phyloP scores from a whole-genome alignment of 495 filamentous ascomycete genomes.

The Tuber indicum region DNA sequence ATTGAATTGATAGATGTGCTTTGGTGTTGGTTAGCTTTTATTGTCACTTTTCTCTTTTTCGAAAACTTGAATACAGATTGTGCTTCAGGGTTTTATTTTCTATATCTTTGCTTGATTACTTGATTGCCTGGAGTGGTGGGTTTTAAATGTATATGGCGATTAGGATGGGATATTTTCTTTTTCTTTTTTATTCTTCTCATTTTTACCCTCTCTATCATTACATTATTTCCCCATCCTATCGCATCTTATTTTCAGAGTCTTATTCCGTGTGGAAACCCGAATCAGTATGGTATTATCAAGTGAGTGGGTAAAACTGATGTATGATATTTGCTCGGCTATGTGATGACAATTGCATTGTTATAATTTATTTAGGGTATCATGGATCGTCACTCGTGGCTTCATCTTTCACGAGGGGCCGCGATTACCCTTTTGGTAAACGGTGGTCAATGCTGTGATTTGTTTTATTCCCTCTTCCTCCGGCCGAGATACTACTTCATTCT shows the following conservation, averaged over 20 bases:
- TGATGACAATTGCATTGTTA: too few relatives aligned
- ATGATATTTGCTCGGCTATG: background rate
- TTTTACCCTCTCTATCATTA: background rate
- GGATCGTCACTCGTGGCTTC: background rate
- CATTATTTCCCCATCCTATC: background rate
- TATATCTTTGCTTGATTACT: slow-evolving; percentile 7
- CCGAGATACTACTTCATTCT: too few relatives aligned
- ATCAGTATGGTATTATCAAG: background rate
- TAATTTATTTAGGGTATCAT: background rate
- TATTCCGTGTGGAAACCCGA: background rate
- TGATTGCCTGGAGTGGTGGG: slow-evolving; percentile 10
- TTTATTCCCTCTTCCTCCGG: too few relatives aligned
- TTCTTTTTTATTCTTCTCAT: background rate
- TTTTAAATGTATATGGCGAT: slow-evolving; percentile 20
- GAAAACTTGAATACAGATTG: background rate
- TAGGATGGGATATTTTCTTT: slow-evolving; percentile 1
- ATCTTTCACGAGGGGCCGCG: too few relatives aligned
- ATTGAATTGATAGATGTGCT: slow-evolving; percentile 11
- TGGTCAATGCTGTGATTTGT: too few relatives aligned
- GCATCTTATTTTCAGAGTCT: background rate
- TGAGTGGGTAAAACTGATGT: background rate
- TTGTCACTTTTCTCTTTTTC: slow-evolving; percentile 5
- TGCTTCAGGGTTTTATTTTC: background rate
- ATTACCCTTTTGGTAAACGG: too few relatives aligned
- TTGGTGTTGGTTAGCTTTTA: slow-evolving; percentile 14